Evolutionary conservation across 2,329 filamentous ascomycete genomes (phyloP).

Genomic region (Cladosporium sp.): DNA sequence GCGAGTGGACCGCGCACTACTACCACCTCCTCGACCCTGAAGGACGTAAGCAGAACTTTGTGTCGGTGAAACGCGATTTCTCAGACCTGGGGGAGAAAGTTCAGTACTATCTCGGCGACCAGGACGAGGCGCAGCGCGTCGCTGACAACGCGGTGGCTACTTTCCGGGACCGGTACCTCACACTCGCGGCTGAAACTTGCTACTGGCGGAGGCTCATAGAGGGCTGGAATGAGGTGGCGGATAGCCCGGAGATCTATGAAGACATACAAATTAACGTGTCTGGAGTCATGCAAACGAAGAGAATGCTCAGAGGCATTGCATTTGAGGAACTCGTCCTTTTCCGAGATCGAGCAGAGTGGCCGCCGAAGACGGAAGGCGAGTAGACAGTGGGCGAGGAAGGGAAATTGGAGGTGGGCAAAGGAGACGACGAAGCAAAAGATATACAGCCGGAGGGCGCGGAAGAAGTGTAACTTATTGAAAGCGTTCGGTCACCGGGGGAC

Average conservation of each 20-base stretch:
- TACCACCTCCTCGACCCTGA: slow-evolving; percentile 29
- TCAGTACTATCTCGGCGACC: slow-evolving; percentile 13
- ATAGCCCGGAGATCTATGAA: slow-evolving; percentile 7
- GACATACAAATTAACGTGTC: not conserved
- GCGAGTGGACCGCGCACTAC: slow-evolving; percentile 30
- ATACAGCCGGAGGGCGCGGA: too few relatives aligned
- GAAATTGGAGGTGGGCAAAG: too few relatives aligned
- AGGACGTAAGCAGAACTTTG: slow-evolving; percentile 33
- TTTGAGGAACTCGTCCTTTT: too few relatives aligned
- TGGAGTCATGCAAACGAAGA: slow-evolving; percentile 11
- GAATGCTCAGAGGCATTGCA: too few relatives aligned
- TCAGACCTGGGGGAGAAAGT: slow-evolving; percentile 26
- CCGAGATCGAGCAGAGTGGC: too few relatives aligned
- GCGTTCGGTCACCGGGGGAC: too few relatives aligned
- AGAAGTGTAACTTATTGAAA: too few relatives aligned
- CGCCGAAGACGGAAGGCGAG: too few relatives aligned
- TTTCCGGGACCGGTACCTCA: slow-evolving; percentile 33
- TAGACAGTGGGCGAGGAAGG: too few relatives aligned
- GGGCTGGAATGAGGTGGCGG: slow-evolving; percentile 25
- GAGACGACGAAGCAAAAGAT: too few relatives aligned
- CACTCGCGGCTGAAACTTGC: slow-evolving; percentile 34
- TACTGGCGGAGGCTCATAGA: slow-evolving; percentile 35
- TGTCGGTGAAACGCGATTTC: slow-evolving; percentile 31
- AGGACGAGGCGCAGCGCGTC: slow-evolving; percentile 25
- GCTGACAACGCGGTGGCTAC: slow-evolving; percentile 30